Base-by-base conservation (phyloP, 257 asterid genomes). In the Jacaranda mimosifolia region DNA sequence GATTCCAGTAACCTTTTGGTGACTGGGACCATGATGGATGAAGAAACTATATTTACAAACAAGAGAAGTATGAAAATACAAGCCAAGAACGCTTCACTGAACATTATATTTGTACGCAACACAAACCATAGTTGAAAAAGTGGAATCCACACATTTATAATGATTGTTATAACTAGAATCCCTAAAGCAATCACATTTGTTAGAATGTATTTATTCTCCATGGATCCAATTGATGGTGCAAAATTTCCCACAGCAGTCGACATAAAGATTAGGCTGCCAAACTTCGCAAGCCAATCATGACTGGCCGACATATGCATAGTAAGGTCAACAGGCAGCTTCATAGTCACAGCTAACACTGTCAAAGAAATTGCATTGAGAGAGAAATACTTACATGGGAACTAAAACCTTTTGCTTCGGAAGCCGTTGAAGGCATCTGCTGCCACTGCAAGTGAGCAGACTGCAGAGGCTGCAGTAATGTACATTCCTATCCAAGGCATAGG, bases 261-360 rank as follows among this genome's bases (percentile, higher is more conserved):
- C 86, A 85, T 65, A 49, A 85, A 76, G 11, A 77, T 60, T 7
- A 78, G 46, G 76, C 84, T 81, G 58, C 80, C 43, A n/a, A 84
- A 15, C 80, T 81, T 83, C 1, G 87, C 83, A 13, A 75, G 83
- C 0, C 77, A 62, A 52, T 79, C 86, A 0, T 74, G 57, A 32
- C 17, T 18, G 1, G 78, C 68, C n/a, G 18, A 69, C 83, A 83
- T 78, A 32, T 63, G 57, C 17, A 80, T 79, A 0, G 82, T 82
- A 42, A 86, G 89, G 63, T 86, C 90, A 57, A 76, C 43, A 0
- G 83, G 83, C 5, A 84, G 80, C 87, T 86, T 86, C 86, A 84
- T 74, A 2, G 85, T 77, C 45, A 86, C 84, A 7, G 86, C 83
- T 51, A 86, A 56, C 48, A 86, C 21, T 3, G 90, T 84, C 57